Evolutionary conservation across 306 rosid genomes (phyloP).

Genomic region (Gillenia trifoliata): DNA sequence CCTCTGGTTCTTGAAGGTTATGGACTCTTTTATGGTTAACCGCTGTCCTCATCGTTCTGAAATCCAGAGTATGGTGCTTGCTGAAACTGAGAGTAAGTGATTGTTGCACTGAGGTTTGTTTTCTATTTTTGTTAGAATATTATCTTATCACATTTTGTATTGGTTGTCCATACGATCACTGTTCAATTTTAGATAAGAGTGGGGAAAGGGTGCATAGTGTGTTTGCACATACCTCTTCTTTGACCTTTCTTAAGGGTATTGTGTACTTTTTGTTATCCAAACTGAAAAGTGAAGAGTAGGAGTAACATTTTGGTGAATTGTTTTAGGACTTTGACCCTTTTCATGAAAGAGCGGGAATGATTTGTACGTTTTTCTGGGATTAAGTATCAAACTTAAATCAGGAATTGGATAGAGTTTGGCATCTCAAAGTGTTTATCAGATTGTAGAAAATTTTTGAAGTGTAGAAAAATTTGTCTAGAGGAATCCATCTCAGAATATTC

Average conservation of each 20-base stretch:
- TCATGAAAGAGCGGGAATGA: background rate
- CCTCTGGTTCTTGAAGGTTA: conserved; percentile 38
- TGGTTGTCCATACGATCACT: background rate
- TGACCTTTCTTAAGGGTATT: background rate
- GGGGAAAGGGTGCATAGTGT: background rate
- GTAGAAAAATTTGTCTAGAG: background rate
- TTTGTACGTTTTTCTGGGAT: background rate
- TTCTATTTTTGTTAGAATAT: background rate
- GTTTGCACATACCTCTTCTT: background rate
- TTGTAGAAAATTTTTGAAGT: background rate
- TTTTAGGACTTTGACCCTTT: background rate
- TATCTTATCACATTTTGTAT: background rate
- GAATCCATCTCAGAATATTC: background rate
- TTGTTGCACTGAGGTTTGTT: conserved; percentile 3
- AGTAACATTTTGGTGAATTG: background rate
- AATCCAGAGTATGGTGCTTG: conserved; percentile 75
- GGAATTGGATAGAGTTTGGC: background rate
- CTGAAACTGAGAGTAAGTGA: conserved; percentile 65
- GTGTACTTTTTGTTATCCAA: background rate
- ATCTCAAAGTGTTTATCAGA: background rate
- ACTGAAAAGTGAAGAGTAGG: background rate
- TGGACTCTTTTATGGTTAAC: conserved; percentile 42
- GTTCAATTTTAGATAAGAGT: background rate
- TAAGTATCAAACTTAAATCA: background rate
- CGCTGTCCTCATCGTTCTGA: conserved; percentile 96